phyloP scores from a whole-genome alignment of 257 asterid genomes.

The Solanum tarapatanum region DNA sequence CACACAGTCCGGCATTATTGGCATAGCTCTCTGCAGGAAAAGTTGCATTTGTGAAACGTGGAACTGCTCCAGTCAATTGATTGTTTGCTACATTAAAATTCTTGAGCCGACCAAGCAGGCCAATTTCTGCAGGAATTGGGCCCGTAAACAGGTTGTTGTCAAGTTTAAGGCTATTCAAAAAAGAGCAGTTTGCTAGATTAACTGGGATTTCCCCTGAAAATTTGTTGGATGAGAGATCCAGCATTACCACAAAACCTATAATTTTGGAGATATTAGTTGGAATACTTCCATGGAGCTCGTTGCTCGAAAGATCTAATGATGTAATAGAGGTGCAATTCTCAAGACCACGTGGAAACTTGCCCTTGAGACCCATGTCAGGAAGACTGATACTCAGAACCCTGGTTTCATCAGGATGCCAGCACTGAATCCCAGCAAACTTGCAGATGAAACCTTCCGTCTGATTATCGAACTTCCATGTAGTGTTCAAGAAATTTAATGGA shows the following conservation, averaged over 20 bases:
- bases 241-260: constrained; percentile 20
- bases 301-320: constrained; percentile 68
- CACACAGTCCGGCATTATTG: constrained; percentile 53
- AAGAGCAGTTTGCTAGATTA: constrained; percentile 44
- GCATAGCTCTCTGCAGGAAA: constrained; percentile 23
- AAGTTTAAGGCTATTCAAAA: constrained; percentile 39
- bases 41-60: constrained; percentile 4
- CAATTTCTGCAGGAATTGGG: constrained; percentile 20
- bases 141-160: constrained; percentile 41
- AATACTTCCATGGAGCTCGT: constrained; percentile 38
- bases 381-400: constrained; percentile 51
- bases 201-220: constrained; percentile 57
- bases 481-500: constrained; percentile 27
- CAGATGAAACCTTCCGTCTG: constrained; percentile 52
- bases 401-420: constrained; percentile 74
- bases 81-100: constrained; percentile 23
- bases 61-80: constrained; percentile 21
- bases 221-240: constrained; percentile 72
- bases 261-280: constrained; percentile 42
- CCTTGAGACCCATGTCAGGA: constrained; percentile 60
- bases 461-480: constrained; percentile 56
- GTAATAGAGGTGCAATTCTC: constrained; percentile 47
- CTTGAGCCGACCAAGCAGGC: constrained; percentile 21
- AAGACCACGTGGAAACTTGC: constrained; percentile 63
- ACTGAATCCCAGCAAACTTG: constrained; percentile 49